Evolutionary conservation across 1,139 yeast species (phyloP), one percentile per base, ranked within the genome.

Genomic region (Zygosaccharomyces sapae): DNA sequence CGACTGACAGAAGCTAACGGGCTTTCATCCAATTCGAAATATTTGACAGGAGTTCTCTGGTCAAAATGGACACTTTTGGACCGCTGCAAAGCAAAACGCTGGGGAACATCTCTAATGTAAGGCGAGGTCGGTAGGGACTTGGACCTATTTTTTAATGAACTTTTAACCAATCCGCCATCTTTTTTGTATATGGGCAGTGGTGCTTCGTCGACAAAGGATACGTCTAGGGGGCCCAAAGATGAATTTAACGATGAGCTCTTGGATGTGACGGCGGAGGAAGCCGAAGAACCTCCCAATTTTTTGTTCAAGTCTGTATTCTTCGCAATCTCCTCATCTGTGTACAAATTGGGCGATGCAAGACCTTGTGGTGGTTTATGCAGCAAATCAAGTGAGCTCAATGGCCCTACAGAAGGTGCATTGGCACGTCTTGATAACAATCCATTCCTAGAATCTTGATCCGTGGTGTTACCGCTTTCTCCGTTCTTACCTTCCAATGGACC

Each of bases 31-130:
- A 55, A 55, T 22, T 53, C 43, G 46, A 61, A 63, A 41, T 61
- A 62, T 50, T 60, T 62, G 6, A 60, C 59, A 3, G 63, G 62
- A 2, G 66, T 58, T 37, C 54, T 53, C 40, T 59, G 62, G 44
- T 60, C 66, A 43, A 63, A 63, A 48, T 63, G 67, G 9, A 63
- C 68, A 51, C 63, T 57, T 48, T 63, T 63, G 46, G 62, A 57
- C 38, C 67, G 52, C 27, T 53, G 39, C 20, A 59, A 40, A 51
- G 51, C 36, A 48, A 39, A 30, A 44, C 38, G 38, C 29, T 36
- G 9, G 50, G 37, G 22, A 34, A 24, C 33, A 38, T 29, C 36
- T 24, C 27, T 22, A 46, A 47, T 37, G 53, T 54, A 44, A 38
- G 61, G 62, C 4, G 66, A 56, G 4, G 61, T 53, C 8, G 68